Percentiles rank a stretch among this genome's conserved stretches.
These are phyloP conservation scores for Arthrobotrys iridis DNA, from an alignment of 2,329 filamentous ascomycete genomes.

Conservation along the genomic window DNA sequence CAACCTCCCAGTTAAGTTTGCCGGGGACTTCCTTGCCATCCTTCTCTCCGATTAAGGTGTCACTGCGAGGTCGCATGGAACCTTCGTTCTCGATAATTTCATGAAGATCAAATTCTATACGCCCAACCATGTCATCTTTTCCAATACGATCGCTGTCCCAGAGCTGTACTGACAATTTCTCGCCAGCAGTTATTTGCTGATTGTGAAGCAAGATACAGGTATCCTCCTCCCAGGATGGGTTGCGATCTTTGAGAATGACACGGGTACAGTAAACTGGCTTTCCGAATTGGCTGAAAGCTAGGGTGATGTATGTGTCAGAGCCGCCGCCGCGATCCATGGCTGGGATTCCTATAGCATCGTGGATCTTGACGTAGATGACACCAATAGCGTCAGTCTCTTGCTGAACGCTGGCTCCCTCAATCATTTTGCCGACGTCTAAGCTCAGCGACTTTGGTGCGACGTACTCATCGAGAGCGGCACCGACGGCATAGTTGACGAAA, in stretches of 20 bases:
- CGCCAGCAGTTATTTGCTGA: constrained; percentile 76
- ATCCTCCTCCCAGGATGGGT: constrained; percentile 77
- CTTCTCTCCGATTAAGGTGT: constrained; percentile 82
- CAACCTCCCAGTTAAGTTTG: constrained; percentile 94
- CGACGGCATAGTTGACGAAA: constrained; percentile 96
- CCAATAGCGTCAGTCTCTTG: constrained; percentile 89
- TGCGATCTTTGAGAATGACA: constrained; percentile 72
- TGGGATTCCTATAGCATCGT: constrained; percentile 85
- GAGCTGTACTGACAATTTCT: constrained; percentile 74
- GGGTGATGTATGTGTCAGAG: constrained; percentile 93
- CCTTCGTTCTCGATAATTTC: constrained; percentile 94
- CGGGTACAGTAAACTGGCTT: constrained; percentile 62
- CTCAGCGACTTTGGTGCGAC: constrained; percentile 93
- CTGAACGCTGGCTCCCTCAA: constrained; percentile 89
- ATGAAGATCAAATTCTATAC: constrained; percentile 81
- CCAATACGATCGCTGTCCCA: constrained; percentile 80
- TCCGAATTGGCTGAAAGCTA: constrained; percentile 88
- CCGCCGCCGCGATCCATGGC: constrained; percentile 93
- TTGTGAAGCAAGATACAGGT: constrained; percentile 75
- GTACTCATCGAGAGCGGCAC: constrained; percentile 85
- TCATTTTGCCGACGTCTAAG: constrained; percentile 86
- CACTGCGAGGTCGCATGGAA: constrained; percentile 89
- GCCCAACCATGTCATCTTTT: constrained; percentile 78
- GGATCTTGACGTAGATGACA: constrained; percentile 90
- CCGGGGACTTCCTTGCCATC: constrained; percentile 89